phyloP scores from a whole-genome alignment of 1,139 yeast species.

The Saccharomycopsis hybrid region DNA sequence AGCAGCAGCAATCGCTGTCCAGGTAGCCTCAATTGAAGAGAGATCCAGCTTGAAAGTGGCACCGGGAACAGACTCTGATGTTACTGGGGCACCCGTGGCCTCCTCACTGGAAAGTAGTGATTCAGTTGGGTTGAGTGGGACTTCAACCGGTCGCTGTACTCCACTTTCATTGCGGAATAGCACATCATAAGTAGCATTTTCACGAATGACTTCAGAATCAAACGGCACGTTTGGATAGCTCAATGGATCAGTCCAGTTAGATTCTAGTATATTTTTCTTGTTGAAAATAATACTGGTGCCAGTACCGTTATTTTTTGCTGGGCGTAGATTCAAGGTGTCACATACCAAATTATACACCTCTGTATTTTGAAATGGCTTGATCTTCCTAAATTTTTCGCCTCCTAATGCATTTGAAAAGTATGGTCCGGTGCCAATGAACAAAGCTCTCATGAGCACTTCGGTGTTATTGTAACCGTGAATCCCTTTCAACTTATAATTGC shows the following conservation, averaged over 20 bases:
- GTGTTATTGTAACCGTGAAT: conserved; percentile 81
- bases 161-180: conserved; percentile 26
- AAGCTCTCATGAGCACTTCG: conserved; percentile 74
- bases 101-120: conserved; percentile 31
- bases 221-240: conserved; percentile 53
- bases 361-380: conserved; percentile 63
- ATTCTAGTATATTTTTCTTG: conserved; percentile 33
- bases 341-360: conserved; percentile 74
- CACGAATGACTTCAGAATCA: conserved; percentile 39
- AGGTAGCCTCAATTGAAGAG: not conserved
- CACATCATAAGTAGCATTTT: conserved; percentile 48
- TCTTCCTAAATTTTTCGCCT: conserved; percentile 26
- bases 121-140: conserved; percentile 27
- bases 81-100: conserved; percentile 24
- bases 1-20: conserved; percentile 9
- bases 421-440: conserved; percentile 79
- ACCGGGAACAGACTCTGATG: conserved; percentile 31
- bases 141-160: conserved; percentile 20
- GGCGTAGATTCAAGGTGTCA: conserved; percentile 52
- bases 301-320: conserved; percentile 60
- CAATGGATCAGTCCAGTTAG: conserved; percentile 48
- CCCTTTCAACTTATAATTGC: conserved; percentile 59
- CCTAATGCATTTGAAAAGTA: conserved; percentile 42
- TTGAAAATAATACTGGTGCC: conserved; percentile 19
- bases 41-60: conserved; percentile 26